Conservation (phyloP, 768 basidiomycete genomes). For the Boletellus emodensis region DNA sequence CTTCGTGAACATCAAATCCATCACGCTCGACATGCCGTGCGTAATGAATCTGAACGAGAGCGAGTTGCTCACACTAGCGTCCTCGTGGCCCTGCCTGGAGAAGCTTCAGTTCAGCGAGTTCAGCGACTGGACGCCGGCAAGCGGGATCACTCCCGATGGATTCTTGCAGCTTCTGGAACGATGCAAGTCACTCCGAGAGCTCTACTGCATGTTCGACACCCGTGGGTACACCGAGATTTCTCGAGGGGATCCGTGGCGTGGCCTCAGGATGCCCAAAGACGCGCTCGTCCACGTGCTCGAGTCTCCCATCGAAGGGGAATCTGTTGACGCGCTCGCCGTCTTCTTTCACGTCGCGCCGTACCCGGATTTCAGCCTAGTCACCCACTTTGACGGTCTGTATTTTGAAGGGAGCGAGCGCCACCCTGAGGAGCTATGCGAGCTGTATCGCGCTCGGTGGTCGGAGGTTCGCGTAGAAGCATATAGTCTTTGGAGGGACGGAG, state of each 20-base stretch:
- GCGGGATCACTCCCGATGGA: conserved; percentile 11
- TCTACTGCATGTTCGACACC: conserved; percentile 5
- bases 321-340: conserved; percentile 8
- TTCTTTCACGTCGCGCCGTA: conserved; percentile 16
- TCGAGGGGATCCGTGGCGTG: conserved; percentile 10
- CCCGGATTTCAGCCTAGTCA: conserved; percentile 2
- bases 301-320: conserved; percentile 4
- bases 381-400: background rate
- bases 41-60: conserved; percentile 3
- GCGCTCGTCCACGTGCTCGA: background rate
- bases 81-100: conserved; percentile 14
- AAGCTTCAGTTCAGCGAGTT: background rate
- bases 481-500: background rate
- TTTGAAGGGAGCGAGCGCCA: background rate
- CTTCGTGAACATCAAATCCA: conserved; percentile 5
- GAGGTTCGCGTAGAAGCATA: background rate
- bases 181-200: conserved; percentile 8
- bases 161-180: conserved; percentile 12
- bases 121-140: conserved; percentile 2
- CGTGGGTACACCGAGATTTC: conserved; percentile 8
- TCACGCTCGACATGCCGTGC: conserved; percentile 1
- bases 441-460: conserved; percentile 6
- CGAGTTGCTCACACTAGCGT: conserved; percentile 10
- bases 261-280: background rate
- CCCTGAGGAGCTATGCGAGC: background rate